These are phyloP conservation scores for Apiotrichum siamense DNA, from an alignment of 1,284 basidiomycete genomes.

Conservation along the genomic window DNA sequence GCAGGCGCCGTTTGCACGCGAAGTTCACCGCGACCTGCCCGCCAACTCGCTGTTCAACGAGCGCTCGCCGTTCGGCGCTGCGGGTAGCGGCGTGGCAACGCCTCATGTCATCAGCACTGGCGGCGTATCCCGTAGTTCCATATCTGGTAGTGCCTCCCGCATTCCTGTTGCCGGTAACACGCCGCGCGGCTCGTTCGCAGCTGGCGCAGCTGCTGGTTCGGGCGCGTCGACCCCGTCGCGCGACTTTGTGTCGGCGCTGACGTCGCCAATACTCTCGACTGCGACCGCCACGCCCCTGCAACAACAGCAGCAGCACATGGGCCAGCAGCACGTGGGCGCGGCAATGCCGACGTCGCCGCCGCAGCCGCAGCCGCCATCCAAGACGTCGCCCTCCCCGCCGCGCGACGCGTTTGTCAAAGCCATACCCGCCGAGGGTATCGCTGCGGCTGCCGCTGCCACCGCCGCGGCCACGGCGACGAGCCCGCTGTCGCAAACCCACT, in stretches of 20 bases:
- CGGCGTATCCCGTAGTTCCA: neutral
- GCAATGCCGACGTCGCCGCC: too few species aligned
- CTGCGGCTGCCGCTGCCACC: neutral
- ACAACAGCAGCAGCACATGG: neutral
- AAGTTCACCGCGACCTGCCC: neutral
- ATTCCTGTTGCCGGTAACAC: neutral
- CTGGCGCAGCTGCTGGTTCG: neutral
- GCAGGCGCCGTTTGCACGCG: too few species aligned
- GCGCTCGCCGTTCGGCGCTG: neutral
- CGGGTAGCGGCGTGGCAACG: neutral
- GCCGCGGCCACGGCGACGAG: neutral
- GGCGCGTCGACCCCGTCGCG: neutral
- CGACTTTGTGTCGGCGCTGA: neutral
- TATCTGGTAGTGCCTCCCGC: neutral
- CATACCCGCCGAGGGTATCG: neutral
- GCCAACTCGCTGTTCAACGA: neutral
- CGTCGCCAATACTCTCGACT: neutral
- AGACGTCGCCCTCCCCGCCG: neutral
- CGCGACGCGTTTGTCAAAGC: neutral
- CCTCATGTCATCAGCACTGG: too few species aligned
- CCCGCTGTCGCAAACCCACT: too few species aligned
- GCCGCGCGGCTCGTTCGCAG: too few species aligned
- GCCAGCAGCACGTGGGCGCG: neutral
- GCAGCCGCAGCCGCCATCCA: neutral
- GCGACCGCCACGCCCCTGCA: neutral